Percentiles rank a stretch among this genome's conserved stretches.
These are phyloP conservation scores for Coniochaeta hoffmannii DNA, from an alignment of 2,329 filamentous ascomycete genomes.

Conservation along the genomic window DNA sequence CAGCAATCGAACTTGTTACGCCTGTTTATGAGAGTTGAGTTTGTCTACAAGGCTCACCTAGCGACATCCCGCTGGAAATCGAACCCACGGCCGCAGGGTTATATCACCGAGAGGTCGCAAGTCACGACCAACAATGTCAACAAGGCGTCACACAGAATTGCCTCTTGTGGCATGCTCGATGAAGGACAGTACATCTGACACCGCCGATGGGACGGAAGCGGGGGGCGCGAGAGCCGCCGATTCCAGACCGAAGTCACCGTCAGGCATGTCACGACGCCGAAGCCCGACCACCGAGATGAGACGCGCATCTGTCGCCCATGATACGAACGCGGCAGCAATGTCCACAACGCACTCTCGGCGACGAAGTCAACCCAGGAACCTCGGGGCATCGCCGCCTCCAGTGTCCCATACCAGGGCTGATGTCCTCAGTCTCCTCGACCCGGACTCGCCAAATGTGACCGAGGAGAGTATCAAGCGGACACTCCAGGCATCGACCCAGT, in stretches of 20 bases:
- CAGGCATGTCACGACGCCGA: neutral
- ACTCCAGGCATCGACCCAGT: conserved; percentile 19
- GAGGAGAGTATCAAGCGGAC: conserved; percentile 24
- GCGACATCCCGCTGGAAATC: too few relatives aligned
- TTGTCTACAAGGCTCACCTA: too few relatives aligned
- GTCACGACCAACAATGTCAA: neutral
- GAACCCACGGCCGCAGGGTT: neutral
- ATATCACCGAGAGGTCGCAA: neutral
- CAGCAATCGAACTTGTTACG: neutral
- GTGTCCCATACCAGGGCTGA: conserved; percentile 18
- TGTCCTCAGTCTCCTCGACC: conserved; percentile 48
- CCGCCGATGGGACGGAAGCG: neutral
- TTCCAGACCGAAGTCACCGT: neutral
- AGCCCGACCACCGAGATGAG: neutral
- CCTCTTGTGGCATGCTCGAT: neutral
- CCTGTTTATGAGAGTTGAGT: too few relatives aligned
- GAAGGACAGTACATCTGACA: neutral
- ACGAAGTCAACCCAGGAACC: neutral
- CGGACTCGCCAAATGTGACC: conserved; percentile 43
- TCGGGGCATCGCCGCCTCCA: neutral
- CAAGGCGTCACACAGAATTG: neutral
- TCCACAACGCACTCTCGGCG: neutral
- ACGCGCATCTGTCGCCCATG: neutral
- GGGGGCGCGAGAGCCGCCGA: neutral
- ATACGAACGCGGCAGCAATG: neutral